These are phyloP conservation scores for Fusarium protoensiforme DNA, from an alignment of 2,329 filamentous ascomycete genomes.

Conservation along the genomic window DNA sequence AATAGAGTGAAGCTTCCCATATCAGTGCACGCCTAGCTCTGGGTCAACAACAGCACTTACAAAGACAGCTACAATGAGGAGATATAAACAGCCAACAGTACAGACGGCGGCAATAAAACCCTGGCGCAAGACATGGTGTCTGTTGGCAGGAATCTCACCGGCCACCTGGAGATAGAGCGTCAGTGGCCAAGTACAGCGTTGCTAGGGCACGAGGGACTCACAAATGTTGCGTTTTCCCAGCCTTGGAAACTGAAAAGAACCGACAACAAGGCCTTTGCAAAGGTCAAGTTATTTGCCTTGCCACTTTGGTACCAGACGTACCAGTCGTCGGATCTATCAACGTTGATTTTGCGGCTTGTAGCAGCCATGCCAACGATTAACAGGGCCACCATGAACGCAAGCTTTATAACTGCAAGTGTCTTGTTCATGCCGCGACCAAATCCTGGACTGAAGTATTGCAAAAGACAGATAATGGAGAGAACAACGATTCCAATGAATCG, in stretches of 20 bases:
- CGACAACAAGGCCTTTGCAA: neutral
- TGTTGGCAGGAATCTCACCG: neutral
- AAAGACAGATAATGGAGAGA: neutral
- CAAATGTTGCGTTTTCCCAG: conserved; percentile 13
- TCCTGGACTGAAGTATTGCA: conserved; percentile 5
- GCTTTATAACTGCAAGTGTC: neutral
- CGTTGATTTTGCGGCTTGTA: neutral
- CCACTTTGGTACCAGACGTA: neutral
- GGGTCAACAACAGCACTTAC: neutral
- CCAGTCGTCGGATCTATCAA: neutral
- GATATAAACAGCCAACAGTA: neutral
- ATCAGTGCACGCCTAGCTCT: neutral
- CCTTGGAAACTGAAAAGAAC: conserved; percentile 9
- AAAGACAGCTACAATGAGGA: neutral
- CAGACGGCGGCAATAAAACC: neutral
- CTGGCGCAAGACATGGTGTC: neutral
- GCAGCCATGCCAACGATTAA: neutral
- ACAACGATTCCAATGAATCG: neutral
- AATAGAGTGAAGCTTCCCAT: neutral
- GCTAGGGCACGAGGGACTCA: neutral
- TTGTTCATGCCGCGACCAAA: conserved; percentile 5
- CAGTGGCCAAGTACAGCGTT: neutral
- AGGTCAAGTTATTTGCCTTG: neutral
- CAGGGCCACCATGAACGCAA: neutral
- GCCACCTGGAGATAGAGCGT: neutral